Conservation (phyloP, 164 flowering plant genomes). For the Vitis riparia region DNA sequence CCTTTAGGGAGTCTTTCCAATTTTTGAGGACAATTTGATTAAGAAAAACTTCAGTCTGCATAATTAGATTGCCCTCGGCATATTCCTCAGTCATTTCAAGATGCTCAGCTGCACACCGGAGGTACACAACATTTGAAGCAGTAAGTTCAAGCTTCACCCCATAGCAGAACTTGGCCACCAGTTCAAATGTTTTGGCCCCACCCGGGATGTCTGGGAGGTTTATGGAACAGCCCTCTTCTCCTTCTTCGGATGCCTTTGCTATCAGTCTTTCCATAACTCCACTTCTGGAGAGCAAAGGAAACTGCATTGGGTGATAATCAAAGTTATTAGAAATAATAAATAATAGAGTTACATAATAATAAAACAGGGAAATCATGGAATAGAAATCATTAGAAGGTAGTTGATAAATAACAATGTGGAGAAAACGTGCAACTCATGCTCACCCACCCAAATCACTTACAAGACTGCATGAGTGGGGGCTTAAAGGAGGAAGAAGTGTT, state of each 20-base stretch:
- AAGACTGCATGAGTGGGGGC: too few relatives aligned
- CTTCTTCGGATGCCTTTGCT: slow-evolving; percentile 62
- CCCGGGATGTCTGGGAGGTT: slow-evolving; percentile 69
- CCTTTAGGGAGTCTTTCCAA: slow-evolving; percentile 88
- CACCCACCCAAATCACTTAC: too few relatives aligned
- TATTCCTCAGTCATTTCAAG: slow-evolving; percentile 92
- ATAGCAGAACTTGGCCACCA: slow-evolving; percentile 90
- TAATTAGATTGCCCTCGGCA: slow-evolving; percentile 79
- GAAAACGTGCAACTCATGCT: too few relatives aligned
- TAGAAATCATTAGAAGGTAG: too few relatives aligned
- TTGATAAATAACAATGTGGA: too few relatives aligned
- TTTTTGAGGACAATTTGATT: slow-evolving; percentile 69
- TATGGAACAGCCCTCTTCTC: slow-evolving; percentile 56
- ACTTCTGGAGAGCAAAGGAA: slow-evolving; percentile 90
- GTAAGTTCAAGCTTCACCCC: slow-evolving; percentile 92
- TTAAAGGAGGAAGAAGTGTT: too few relatives aligned
- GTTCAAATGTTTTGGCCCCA: slow-evolving; percentile 84
- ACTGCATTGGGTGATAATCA: slow-evolving; percentile 43
- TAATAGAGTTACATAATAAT: background rate
- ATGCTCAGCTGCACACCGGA: slow-evolving; percentile 81
- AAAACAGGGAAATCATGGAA: background rate
- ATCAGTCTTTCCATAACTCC: slow-evolving; percentile 77
- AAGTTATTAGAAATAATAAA: slow-evolving; percentile 3
- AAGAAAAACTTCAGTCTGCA: slow-evolving; percentile 75
- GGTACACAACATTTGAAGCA: slow-evolving; percentile 79